These are phyloP conservation scores for Moesziomyces globuligerus DNA, from an alignment of 1,284 basidiomycete species.

Conservation along the genomic window DNA sequence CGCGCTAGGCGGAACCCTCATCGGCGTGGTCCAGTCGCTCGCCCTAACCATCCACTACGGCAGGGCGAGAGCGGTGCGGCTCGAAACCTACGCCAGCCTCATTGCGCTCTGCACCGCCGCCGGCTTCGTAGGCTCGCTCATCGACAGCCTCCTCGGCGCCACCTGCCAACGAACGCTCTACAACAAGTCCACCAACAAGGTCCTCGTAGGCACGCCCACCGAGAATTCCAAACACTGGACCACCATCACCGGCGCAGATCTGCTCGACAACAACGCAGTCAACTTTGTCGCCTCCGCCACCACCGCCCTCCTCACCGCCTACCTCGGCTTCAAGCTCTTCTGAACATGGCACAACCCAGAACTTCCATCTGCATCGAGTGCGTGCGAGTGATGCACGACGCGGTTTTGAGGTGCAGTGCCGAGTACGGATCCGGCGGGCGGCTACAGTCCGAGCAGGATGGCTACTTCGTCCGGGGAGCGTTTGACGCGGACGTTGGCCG, in stretches of 20 bases:
- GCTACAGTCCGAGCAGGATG: conserved; percentile 46
- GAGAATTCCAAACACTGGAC: conserved; percentile 67
- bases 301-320: conserved; percentile 38
- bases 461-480: conserved; percentile 32
- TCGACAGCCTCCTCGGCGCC: conserved; percentile 76
- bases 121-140: conserved; percentile 72
- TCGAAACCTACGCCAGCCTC: conserved; percentile 72
- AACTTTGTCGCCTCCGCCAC: conserved; percentile 48
- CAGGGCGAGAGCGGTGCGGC: background rate
- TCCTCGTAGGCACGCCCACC: conserved; percentile 70
- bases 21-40: conserved; percentile 69
- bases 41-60: conserved; percentile 69
- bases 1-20: conserved; percentile 74
- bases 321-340: conserved; percentile 15
- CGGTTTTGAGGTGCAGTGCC: no score
- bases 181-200: conserved; percentile 73
- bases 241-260: conserved; percentile 76
- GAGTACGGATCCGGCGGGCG: no score
- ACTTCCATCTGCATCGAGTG: no score
- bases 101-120: conserved; percentile 68
- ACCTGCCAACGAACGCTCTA: conserved; percentile 85
- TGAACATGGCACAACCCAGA: no score
- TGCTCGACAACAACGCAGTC: conserved; percentile 78
- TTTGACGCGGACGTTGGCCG: conserved; percentile 16
- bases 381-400: no score